Conservation (phyloP, 2,329 filamentous ascomycete genomes). For the Aspergillus fijiensis region DNA sequence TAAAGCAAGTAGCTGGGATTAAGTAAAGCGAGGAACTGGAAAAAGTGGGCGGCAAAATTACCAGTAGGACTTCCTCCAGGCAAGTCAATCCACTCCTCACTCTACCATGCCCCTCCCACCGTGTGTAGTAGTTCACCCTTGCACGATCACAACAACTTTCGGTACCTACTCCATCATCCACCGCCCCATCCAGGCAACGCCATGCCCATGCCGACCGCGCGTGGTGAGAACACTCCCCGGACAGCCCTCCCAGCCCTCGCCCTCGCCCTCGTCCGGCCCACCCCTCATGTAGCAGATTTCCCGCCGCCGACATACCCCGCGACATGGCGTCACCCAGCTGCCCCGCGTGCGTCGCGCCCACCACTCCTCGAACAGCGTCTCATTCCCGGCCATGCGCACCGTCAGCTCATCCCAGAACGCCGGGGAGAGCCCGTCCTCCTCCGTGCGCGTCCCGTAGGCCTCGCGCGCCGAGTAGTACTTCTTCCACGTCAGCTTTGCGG, state of each 20-base stretch:
- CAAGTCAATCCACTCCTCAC: too few relatives aligned
- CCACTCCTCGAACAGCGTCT: constrained; percentile 49
- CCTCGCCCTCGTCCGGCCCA: background rate
- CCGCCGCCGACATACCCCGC: constrained; percentile 42
- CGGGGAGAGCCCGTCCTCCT: background rate
- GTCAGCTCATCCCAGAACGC: constrained; percentile 62
- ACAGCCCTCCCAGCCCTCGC: too few relatives aligned
- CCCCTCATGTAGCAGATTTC: constrained; percentile 47
- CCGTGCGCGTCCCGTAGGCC: constrained; percentile 44
- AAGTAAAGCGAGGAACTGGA: background rate
- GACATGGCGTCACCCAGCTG: constrained; percentile 44
- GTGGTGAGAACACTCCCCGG: too few relatives aligned
- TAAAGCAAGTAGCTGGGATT: background rate
- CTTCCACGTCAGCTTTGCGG: constrained; percentile 49
- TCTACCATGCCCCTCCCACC: too few relatives aligned
- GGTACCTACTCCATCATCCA: too few relatives aligned
- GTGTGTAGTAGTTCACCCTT: too few relatives aligned
- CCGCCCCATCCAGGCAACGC: too few relatives aligned
- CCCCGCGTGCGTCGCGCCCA: constrained; percentile 51
- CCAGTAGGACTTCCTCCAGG: background rate
- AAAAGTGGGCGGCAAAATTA: too few relatives aligned
- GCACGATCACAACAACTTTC: too few relatives aligned
- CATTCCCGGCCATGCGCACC: constrained; percentile 46
- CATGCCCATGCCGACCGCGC: too few relatives aligned
- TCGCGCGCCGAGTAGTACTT: constrained; percentile 59